phyloP scores from a whole-genome alignment of 306 rosid species.

The Lablab purpureus region DNA sequence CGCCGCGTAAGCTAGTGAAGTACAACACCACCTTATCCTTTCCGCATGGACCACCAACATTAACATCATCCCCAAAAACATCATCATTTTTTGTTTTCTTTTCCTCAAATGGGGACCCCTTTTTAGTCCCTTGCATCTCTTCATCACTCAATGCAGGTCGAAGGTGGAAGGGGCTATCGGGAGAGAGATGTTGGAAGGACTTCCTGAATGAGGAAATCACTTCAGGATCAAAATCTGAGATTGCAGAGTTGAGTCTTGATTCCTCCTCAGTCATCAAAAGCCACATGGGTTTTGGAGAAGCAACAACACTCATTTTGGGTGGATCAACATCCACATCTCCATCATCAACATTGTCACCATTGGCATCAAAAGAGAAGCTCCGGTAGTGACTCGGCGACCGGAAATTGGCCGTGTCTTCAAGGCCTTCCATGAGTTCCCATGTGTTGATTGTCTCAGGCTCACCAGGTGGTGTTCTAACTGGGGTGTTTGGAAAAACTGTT shows the following conservation, averaged over 20 bases:
- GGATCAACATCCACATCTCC: constrained; percentile 42
- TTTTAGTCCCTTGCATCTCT: constrained; percentile 20
- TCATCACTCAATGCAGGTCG: constrained; percentile 1
- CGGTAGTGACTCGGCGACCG: constrained; percentile 68
- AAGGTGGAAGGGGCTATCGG: constrained; percentile 49
- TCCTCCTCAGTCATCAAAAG: constrained; percentile 50
- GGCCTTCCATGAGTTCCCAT: constrained; percentile 98
- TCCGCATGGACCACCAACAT: constrained; percentile 29
- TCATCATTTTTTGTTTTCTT: constrained; percentile 13
- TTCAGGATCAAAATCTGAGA: constrained; percentile 72
- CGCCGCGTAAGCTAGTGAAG: constrained; percentile 86
- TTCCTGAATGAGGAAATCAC: constrained; percentile 65
- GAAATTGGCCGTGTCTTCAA: constrained; percentile 78
- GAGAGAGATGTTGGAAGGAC: constrained; percentile 55
- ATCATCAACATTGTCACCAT: constrained; percentile 15
- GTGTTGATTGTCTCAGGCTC: constrained; percentile 90
- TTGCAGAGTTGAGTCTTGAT: constrained; percentile 40
- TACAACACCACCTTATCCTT: constrained; percentile 68
- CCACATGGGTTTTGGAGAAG: constrained; percentile 64
- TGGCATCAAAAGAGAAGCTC: constrained; percentile 84
- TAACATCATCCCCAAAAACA: constrained; percentile 29
- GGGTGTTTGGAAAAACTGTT: constrained; percentile 69
- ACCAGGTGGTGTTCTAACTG: constrained; percentile 85
- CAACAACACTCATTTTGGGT: constrained; percentile 37
- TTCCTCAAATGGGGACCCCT: constrained; percentile 33